These are phyloP conservation scores for Crotalaria pallida DNA, from an alignment of 306 rosid species.

Conservation along the genomic window DNA sequence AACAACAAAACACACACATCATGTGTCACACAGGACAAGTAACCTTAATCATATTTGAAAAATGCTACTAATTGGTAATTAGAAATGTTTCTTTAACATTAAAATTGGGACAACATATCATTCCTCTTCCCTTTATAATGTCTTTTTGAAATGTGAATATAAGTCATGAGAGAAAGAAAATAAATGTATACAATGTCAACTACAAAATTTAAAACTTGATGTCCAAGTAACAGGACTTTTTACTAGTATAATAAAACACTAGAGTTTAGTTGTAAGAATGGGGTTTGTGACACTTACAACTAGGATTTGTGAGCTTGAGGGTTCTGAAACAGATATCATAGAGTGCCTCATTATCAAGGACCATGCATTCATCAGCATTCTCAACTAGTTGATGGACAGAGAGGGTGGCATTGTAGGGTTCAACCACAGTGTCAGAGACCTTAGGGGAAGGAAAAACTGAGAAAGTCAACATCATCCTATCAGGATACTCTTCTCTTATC, in stretches of 20 bases:
- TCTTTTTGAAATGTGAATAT: too few relatives aligned
- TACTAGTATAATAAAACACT: background rate
- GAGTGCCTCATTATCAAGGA: constrained; percentile 67
- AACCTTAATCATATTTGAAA: background rate
- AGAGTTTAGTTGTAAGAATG: background rate
- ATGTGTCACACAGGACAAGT: background rate
- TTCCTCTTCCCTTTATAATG: too few relatives aligned
- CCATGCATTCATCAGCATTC: constrained; percentile 93
- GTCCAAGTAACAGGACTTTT: too few relatives aligned
- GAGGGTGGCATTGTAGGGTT: constrained; percentile 88
- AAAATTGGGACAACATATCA: too few relatives aligned
- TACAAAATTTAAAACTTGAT: too few relatives aligned
- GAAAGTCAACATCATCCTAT: constrained; percentile 91
- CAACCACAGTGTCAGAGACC: constrained; percentile 92
- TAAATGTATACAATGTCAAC: too few relatives aligned
- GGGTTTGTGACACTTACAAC: constrained; percentile 45
- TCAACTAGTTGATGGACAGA: constrained; percentile 86
- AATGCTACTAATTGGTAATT: too few relatives aligned
- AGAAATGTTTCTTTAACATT: too few relatives aligned
- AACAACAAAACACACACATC: background rate
- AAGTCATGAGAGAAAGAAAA: too few relatives aligned
- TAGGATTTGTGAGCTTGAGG: constrained; percentile 89
- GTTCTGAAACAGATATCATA: constrained; percentile 89
- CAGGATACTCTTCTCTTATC: constrained; percentile 95
- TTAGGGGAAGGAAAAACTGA: constrained; percentile 70